Evolutionary conservation across 2,329 filamentous ascomycete species (phyloP), one percentile per base, ranked within the genome.

Genomic region (Didymella keratinophila): DNA sequence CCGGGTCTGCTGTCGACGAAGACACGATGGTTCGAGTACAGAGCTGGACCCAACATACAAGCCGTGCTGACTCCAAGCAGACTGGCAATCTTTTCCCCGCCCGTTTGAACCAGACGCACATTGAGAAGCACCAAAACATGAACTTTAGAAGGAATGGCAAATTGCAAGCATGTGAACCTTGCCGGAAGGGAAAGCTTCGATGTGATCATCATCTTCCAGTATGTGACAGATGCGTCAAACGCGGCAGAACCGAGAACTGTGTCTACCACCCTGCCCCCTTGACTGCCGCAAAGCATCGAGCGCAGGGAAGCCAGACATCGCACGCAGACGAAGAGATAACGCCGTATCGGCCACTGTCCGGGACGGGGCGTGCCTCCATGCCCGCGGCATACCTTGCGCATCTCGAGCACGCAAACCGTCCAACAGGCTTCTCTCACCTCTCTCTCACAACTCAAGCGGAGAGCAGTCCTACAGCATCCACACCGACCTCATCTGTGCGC

Each of bases 131-230:
- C 27, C 63, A 71, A 20, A 75, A 71, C 42, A 69, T 65, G 7
- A 66, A 57, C 3, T 72, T 68, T 46, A 69, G 74, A 16, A 69
- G 75, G 21, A 77, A 77, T 64, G 74, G 75, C n/a, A 76, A 76
- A 52, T 63, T 75, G 5, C 75, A 76, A 51, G 71, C 74, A 2
- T 77, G 75, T 48, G 74, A 77, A 53, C 73, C 75, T 14, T 77
- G 75, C 50, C 66, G 75, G 2, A 72, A 73, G 52, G 70, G 68
- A n/a, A 73, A 76, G 51, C 58, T 76, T n/a, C 63, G 67, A 42
- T 75, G 73, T 48, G 75, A 76, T 51, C 74, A 76, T 58, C 70
- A 74, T 60, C 69, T 70, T 63, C 75, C 75, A 10, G 65, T 64
- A 4, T 77, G 74, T 59, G 73, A 70, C 5, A 61, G 74, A 43